These are phyloP conservation scores for Coffea canephora DNA, from an alignment of 257 asterid species.

Conservation along the genomic window DNA sequence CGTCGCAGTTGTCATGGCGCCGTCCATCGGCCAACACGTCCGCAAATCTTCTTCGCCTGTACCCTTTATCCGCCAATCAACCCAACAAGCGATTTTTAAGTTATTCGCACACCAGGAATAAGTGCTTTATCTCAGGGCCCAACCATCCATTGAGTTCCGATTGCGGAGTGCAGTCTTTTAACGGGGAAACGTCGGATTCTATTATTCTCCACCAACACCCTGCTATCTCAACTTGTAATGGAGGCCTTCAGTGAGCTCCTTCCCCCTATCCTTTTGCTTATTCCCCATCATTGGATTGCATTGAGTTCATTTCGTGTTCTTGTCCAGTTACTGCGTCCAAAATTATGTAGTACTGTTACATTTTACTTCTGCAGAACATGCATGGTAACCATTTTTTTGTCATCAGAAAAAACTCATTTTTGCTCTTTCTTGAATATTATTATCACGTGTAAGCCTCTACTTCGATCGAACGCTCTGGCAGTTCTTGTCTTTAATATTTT, in stretches of 20 bases:
- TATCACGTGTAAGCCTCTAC: no score
- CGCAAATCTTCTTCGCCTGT: constrained; percentile 20
- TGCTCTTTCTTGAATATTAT: background rate
- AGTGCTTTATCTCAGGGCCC: constrained; percentile 25
- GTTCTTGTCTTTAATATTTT: background rate
- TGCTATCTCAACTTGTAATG: constrained; percentile 23
- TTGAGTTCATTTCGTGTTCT: background rate
- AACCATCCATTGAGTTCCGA: constrained; percentile 35
- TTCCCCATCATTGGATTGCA: background rate
- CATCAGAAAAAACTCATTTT: no score
- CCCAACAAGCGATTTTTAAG: constrained; percentile 20
- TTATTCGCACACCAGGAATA: constrained; percentile 33
- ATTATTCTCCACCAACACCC: constrained; percentile 23
- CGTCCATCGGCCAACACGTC: constrained; percentile 15
- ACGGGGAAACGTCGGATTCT: constrained; percentile 15
- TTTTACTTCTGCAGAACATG: no score
- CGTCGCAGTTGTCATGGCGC: no score
- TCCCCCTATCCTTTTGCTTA: background rate
- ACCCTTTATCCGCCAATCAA: constrained; percentile 28
- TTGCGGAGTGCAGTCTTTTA: constrained; percentile 28
- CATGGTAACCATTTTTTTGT: no score
- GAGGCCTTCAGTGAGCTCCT: constrained; percentile 31
- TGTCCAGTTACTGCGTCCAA: background rate
- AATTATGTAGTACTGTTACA: no score
- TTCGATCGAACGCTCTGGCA: background rate